Evolutionary conservation across 139 green algal genomes (phyloP).

Genomic region (Haematococcus sp.): DNA sequence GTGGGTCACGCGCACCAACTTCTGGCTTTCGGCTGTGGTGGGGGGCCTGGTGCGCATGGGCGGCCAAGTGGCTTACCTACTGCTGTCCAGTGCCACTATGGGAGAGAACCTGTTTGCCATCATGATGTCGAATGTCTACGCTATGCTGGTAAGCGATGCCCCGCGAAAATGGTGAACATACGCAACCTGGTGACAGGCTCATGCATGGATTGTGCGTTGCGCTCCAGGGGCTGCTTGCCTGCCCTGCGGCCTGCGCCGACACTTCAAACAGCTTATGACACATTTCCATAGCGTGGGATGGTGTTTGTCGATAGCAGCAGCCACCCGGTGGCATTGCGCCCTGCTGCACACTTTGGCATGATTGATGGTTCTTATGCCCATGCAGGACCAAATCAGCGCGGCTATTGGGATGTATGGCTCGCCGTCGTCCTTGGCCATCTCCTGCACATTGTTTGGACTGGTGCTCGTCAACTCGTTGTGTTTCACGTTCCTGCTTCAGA

Average conservation of each 20-base stretch:
- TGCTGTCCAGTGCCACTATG: slow-evolving; percentile 59
- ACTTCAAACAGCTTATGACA: no score
- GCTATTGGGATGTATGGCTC: slow-evolving; percentile 50
- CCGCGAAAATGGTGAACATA: no score
- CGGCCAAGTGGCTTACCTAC: slow-evolving; percentile 63
- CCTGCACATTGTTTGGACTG: slow-evolving; percentile 53
- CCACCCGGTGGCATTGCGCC: no score
- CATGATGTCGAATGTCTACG: slow-evolving; percentile 67
- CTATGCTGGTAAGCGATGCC: slow-evolving; percentile 64
- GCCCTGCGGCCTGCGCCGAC: no score
- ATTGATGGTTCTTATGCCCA: neutral
- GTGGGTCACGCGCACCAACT: slow-evolving; percentile 29
- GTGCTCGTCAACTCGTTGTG: slow-evolving; percentile 65
- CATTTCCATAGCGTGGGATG: no score
- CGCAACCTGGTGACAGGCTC: no score
- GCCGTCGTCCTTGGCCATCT: slow-evolving; percentile 49
- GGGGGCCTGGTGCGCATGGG: slow-evolving; percentile 49
- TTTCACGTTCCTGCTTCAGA: slow-evolving; percentile 70
- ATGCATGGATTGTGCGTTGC: no score
- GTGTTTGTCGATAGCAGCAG: no score
- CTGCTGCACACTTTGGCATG: neutral
- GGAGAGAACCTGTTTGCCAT: slow-evolving; percentile 79
- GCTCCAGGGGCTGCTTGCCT: no score
- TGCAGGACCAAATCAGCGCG: slow-evolving; percentile 64
- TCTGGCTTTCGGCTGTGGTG: slow-evolving; percentile 22